Base-by-base conservation (phyloP, 257 asterid species). In the Solanum etuberosum region DNA sequence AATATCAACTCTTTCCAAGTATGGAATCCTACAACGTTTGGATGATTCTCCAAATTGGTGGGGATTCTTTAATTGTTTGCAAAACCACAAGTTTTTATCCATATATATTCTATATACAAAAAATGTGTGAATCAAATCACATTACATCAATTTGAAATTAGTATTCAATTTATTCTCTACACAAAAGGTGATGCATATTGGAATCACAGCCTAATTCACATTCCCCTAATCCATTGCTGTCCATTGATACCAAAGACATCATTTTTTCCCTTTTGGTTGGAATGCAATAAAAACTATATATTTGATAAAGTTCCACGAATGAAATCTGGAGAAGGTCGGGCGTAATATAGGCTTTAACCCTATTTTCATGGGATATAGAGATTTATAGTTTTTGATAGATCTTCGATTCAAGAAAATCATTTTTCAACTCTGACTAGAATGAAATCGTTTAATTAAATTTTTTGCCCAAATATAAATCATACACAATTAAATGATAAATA, bases 1-100 rank as follows among this genome's bases (percentile, higher is more conserved):
- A 43, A 78, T 78, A 43, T 80, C 67, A 29, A 68, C 12, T 27
- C 27, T 43, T 80, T 34, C 83, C 61, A 14, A 77, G 23, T 27
- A 46, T 80, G 67, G 84, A 80, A 80, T 80, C 67, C 84, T 43
- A 80, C 84, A 18, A 80, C 67, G 6, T 80, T 43, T 14, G 38
- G 40, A 46, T 71, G 80, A 34, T 34, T 72, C 80, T 34, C 80
- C 80, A 72, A 72, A 72, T 34, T 72, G 80, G 46, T 34, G 46
- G 80, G 46, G 80, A 72, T 72, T 72, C 80, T 72, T 71, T 20
- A 72, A 72, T 72, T 34, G 27, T 35, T 21, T 12, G 18, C 9
- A 37, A 73, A 74, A 74, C 4, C 21, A 35, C 9, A 74, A 74
- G 10, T 11, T 37, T 6, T 74, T 37, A 74, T n/a, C 27, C 46